Base-by-base conservation (phyloP, 2,329 filamentous ascomycete species). In the Arthroderma uncinatum region DNA sequence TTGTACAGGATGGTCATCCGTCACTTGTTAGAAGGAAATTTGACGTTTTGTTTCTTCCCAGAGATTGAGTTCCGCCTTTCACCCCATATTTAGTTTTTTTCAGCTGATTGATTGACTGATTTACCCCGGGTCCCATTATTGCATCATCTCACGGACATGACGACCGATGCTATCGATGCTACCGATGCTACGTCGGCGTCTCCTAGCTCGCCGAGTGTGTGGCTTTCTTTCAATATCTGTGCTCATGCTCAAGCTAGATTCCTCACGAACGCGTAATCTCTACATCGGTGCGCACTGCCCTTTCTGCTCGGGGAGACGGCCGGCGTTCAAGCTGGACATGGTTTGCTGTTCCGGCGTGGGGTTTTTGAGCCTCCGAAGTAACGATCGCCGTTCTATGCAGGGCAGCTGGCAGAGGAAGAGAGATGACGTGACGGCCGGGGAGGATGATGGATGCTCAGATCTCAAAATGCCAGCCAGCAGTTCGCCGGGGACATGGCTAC, bases 231-330 rank as follows among this genome's bases (percentile, higher is more conserved):
- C 2, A 19, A 16, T 19, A 42, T 42, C 39, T 42, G 2, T 9
- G 5, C 12, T 9, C 12, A 12, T 44, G 40, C 21, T 23, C 7
- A 19, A 8, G 25, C 33, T 2, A 50, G 44, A 50, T 50, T 50
- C 12, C 44, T 50, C 23, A 50, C 19, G 44, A 50, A 50, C 44
- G 44, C 44, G 44, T 50, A 50, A 50, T 50, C 44, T 33, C 14
- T 19, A n/a, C 44, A 25, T 25, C 44, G 12, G 44, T 4, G 23
- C 12, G 44, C 25, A 16, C 44, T 33, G 44, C 25, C 25, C 23
- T 30, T 50, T 50, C 25, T 44, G 25, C 25, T 4, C 44, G 19
- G 23, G 19, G 25, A 3, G 33, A 10, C 40, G 40, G 40, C 40
- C 40, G 40, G 40, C 21, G 40, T 44, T 44, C 40, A 44, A 44